A percentile compares a stretch with the other conserved stretches of the same genome.
phyloP scores from a whole-genome alignment of 2,329 filamentous ascomycete species.

The Verticillium nonalfalfae region DNA sequence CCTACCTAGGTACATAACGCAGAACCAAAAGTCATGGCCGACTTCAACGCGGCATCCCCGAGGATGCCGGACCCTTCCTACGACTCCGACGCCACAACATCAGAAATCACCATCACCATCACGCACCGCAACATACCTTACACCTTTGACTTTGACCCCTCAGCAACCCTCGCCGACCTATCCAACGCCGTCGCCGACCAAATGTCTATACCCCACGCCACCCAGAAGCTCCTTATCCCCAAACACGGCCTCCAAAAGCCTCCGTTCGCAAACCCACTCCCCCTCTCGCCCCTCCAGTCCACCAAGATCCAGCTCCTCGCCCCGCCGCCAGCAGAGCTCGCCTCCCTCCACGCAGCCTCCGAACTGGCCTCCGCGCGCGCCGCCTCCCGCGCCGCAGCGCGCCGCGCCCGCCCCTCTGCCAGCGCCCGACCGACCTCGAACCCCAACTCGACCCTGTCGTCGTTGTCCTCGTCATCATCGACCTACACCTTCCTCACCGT shows the following conservation, averaged over 20 bases:
- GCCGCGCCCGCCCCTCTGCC: constrained; percentile 21
- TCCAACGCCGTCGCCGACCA: constrained; percentile 48
- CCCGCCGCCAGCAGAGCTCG: constrained; percentile 53
- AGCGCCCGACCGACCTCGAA: constrained; percentile 24
- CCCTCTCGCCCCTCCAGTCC: constrained; percentile 38
- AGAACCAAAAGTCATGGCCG: constrained; percentile 3
- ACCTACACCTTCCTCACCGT: constrained; percentile 79
- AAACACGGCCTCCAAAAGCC: constrained; percentile 59
- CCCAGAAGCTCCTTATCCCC: constrained; percentile 64
- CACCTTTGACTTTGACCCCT: constrained; percentile 33
- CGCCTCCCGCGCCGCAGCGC: constrained; percentile 26
- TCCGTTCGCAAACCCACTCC: constrained; percentile 55
- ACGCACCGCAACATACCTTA: constrained; percentile 39
- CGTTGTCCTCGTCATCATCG: constrained; percentile 41
- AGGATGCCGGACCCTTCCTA: neutral
- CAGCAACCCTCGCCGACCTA: constrained; percentile 50
- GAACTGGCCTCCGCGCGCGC: constrained; percentile 42
- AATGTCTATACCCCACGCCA: constrained; percentile 52
- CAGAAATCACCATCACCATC: constrained; percentile 35
- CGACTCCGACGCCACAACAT: constrained; percentile 1
- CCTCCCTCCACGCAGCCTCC: constrained; percentile 43
- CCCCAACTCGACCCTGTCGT: constrained; percentile 22
- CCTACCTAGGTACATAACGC: too few relatives aligned
- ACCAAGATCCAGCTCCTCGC: constrained; percentile 64
- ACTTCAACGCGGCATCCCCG: constrained; percentile 6